These are phyloP conservation scores for Quillaja saponaria DNA, from an alignment of 306 rosid species.

Conservation along the genomic window DNA sequence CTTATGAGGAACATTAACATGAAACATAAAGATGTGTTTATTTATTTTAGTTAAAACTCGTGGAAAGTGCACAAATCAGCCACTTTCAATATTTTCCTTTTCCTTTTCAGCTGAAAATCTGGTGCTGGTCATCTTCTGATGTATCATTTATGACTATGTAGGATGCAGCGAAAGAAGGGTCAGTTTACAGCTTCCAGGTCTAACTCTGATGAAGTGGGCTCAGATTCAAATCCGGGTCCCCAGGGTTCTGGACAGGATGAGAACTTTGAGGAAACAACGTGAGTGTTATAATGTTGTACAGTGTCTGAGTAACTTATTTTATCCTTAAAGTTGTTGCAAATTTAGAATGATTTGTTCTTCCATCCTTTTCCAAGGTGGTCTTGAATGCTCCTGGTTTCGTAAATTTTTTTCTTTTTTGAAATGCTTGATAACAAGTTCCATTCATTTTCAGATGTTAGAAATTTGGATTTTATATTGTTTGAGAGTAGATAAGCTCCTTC, in stretches of 20 bases:
- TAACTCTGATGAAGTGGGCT: slow-evolving; percentile 44
- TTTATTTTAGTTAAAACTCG: no score
- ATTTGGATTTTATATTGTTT: no score
- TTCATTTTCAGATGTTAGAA: no score
- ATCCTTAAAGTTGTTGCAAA: slow-evolving; percentile 6
- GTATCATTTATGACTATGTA: slow-evolving; percentile 19
- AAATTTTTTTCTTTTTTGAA: no score
- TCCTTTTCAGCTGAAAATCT: slow-evolving; percentile 2
- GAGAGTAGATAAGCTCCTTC: no score
- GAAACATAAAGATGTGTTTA: no score
- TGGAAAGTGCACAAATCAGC: no score
- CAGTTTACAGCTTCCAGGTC: slow-evolving; percentile 54
- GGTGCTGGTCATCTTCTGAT: background rate
- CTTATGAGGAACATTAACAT: no score
- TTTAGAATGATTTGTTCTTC: slow-evolving; percentile 1
- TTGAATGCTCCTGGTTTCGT: no score
- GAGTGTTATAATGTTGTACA: slow-evolving; percentile 25
- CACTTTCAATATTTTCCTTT: background rate
- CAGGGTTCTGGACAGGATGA: slow-evolving; percentile 55
- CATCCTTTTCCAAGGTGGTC: slow-evolving; percentile 5
- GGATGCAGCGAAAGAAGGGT: slow-evolving; percentile 67
- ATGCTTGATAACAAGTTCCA: no score
- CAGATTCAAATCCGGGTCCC: slow-evolving; percentile 34
- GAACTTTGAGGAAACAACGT: slow-evolving; percentile 49
- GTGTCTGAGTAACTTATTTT: background rate